Evolutionary conservation across 257 asterid species (phyloP).

Genomic region (Solanum chiquidenum): DNA sequence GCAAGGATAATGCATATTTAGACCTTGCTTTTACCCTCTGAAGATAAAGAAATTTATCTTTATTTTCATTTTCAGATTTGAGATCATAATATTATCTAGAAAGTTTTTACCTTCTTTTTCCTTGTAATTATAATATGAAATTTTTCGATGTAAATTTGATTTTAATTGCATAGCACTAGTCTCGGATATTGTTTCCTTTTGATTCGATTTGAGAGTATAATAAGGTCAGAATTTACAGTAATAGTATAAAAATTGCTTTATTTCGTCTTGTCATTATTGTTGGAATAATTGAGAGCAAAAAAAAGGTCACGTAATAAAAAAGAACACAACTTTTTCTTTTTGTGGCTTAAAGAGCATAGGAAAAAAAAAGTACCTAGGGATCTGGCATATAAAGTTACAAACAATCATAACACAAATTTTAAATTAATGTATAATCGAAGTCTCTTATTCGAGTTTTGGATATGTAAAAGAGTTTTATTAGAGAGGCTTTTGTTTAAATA

Average conservation of each 20-base stretch:
- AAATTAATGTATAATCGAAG: background rate
- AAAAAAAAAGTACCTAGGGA: slow-evolving; percentile 24
- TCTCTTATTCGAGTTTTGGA: background rate
- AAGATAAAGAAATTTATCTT: background rate
- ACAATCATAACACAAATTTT: background rate
- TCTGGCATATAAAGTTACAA: background rate
- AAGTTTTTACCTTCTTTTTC: background rate
- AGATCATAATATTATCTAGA: too few species aligned
- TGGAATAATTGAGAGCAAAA: background rate
- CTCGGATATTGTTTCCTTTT: background rate
- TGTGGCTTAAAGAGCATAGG: slow-evolving; percentile 18
- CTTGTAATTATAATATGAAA: background rate
- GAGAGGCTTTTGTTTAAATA: background rate
- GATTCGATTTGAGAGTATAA: background rate
- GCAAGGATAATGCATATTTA: too few species aligned
- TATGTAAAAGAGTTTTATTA: background rate
- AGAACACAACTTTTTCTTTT: slow-evolving; percentile 6
- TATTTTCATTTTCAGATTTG: background rate
- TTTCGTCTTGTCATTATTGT: background rate
- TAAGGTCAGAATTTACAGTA: background rate
- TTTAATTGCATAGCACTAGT: background rate
- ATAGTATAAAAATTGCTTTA: background rate
- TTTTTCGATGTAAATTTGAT: background rate
- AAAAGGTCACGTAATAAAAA: background rate
- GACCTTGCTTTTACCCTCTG: background rate